Conservation (phyloP, 345 rosid species). For the Durio zibethinus region DNA sequence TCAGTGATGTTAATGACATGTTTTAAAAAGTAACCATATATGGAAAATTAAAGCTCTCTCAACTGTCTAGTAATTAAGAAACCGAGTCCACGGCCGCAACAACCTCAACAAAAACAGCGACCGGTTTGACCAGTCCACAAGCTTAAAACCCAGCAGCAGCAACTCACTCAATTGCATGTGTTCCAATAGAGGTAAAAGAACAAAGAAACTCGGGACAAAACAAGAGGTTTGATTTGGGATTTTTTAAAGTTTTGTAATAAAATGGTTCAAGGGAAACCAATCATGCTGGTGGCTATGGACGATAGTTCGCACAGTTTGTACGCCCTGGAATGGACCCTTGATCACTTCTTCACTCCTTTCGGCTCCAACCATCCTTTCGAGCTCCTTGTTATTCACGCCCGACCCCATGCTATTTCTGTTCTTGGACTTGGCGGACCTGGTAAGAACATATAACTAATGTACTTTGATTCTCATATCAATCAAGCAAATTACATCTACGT, state of each 20-base stretch:
- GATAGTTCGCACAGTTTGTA: constrained; percentile 46
- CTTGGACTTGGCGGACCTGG: constrained; percentile 44
- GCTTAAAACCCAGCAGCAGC: neutral
- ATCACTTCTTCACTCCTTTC: constrained; percentile 44
- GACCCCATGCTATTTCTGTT: constrained; percentile 31
- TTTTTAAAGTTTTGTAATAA: too few species aligned
- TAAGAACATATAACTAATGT: neutral
- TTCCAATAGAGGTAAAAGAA: neutral
- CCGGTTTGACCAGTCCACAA: neutral
- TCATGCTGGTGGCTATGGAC: constrained; percentile 50
- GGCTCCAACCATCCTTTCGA: constrained; percentile 34
- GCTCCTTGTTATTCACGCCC: constrained; percentile 51
- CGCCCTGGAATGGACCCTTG: constrained; percentile 55
- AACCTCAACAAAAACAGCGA: neutral
- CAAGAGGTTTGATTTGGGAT: too few species aligned
- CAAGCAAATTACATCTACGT: neutral
- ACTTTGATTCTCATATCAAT: neutral
- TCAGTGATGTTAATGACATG: too few species aligned
- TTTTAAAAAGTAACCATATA: too few species aligned
- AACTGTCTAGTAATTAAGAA: too few species aligned
- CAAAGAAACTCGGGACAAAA: neutral
- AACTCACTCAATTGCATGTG: neutral
- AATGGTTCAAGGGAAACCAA: constrained; percentile 28
- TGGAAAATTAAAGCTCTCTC: too few species aligned
- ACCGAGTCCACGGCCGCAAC: constrained; percentile 8